Conservation (phyloP, 257 asterid species). For the Cordia subcordata region DNA sequence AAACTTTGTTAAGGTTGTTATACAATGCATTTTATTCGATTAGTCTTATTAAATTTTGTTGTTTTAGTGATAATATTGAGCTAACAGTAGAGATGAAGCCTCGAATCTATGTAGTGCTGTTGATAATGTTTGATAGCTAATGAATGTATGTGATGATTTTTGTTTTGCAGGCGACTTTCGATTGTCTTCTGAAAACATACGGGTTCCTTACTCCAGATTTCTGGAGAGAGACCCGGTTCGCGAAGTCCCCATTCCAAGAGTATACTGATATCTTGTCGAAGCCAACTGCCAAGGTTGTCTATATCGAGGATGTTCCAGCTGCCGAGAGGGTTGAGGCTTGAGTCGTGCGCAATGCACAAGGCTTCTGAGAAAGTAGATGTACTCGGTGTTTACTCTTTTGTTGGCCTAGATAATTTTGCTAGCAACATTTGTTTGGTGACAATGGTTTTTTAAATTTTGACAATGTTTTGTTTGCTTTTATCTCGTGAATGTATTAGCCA, state of each 20-base stretch:
- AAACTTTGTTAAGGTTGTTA: constrained; percentile 73
- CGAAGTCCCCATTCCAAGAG: constrained; percentile 62
- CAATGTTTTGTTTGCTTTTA: no score
- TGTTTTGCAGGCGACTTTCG: constrained; percentile 55
- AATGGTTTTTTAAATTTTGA: no score
- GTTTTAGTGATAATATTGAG: background rate
- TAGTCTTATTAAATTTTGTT: background rate
- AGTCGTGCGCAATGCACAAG: no score
- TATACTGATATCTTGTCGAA: constrained; percentile 51
- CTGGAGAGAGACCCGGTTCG: constrained; percentile 67
- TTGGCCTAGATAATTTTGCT: no score
- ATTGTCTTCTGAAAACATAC: constrained; percentile 59
- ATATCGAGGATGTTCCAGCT: constrained; percentile 22
- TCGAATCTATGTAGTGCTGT: no score
- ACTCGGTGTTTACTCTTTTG: no score
- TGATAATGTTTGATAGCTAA: no score
- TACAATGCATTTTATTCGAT: background rate
- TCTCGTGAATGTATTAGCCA: no score
- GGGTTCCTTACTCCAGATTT: constrained; percentile 68
- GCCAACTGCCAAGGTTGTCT: constrained; percentile 46
- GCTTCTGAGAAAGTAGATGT: no score
- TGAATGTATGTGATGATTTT: background rate
- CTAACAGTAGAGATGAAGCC: background rate
- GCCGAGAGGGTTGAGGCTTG: constrained; percentile 23
- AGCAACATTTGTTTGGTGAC: no score